phyloP scores from a whole-genome alignment of 352 stramenopile species.

The Phytopythium mirpurense region DNA sequence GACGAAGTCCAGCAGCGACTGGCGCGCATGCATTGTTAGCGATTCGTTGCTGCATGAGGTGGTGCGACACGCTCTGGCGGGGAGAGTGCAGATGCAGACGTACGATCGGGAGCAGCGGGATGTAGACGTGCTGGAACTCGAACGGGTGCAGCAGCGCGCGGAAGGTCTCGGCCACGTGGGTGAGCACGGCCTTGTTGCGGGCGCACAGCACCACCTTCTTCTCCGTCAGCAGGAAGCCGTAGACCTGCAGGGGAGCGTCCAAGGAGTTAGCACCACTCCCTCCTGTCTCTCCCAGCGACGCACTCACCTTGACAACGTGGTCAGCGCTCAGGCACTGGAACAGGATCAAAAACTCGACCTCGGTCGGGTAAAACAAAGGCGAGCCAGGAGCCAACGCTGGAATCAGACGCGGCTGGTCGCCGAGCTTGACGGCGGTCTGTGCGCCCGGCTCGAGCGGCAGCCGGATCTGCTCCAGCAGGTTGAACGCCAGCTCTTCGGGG shows the following conservation, averaged over 20 bases:
- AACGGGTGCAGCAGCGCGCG: slow-evolving; percentile 57
- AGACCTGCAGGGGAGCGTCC: slow-evolving; percentile 21
- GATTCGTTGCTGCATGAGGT: too few species aligned
- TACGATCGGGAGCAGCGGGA: slow-evolving; percentile 37
- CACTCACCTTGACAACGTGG: slow-evolving; percentile 57
- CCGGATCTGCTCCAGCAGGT: slow-evolving; percentile 43
- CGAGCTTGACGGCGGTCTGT: slow-evolving; percentile 36
- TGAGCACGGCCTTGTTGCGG: slow-evolving; percentile 51
- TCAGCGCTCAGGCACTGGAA: slow-evolving; percentile 64
- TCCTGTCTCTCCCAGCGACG: neutral
- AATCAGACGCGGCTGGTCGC: slow-evolving; percentile 29
- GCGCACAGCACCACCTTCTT: slow-evolving; percentile 66
- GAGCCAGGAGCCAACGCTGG: slow-evolving; percentile 16
- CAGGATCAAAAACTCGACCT: slow-evolving; percentile 68
- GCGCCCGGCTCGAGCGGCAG: slow-evolving; percentile 22
- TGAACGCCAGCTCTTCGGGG: slow-evolving; percentile 46
- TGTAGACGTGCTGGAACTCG: slow-evolving; percentile 72
- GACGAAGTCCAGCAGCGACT: slow-evolving; percentile 69
- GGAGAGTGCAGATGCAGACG: neutral
- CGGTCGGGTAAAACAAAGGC: slow-evolving; percentile 33
- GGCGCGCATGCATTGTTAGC: too few species aligned
- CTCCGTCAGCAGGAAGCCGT: slow-evolving; percentile 55
- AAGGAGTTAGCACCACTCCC: neutral
- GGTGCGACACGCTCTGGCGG: too few species aligned
- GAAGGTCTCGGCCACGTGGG: slow-evolving; percentile 57